Evolutionary conservation across 495 filamentous ascomycete genomes (phyloP), one percentile per base, ranked within the genome.

Genomic region (Lasiosphaeria miniovina): DNA sequence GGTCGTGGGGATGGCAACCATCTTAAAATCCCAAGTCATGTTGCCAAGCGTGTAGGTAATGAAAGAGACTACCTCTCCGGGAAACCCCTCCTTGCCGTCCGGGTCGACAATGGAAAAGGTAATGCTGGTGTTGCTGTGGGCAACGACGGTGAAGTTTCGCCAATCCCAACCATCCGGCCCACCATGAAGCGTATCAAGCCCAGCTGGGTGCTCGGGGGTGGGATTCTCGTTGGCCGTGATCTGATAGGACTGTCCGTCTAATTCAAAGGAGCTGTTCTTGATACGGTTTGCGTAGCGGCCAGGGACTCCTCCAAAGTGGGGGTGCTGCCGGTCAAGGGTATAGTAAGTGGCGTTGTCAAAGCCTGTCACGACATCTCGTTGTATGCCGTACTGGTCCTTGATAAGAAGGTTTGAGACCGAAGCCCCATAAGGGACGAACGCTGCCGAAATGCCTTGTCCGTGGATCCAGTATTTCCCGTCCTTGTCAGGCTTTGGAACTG

Each of bases 241-340:
- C 59, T 91, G 80, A 65, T 87, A 93, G 0, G 71, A 77, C 12
- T 63, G 63, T 31, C 84, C 87, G 53, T 90, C 87, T 59, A 93
- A 81, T 59, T 78, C 80, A 67, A 94, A 96, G 8, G 84, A 89
- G 61, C 84, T 86, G 71, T 94, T 94, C 79, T 88, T 90, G 75
- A 94, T 96, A 36, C 89, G 86, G 73, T 96, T 93, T 46, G 89
- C 90, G 66, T 93, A 93, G 15, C 90, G 87, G 40, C 90, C 90
- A 5, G 86, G 87, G n/a, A 90, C 82, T 6, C 86, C 79, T 46
- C 90, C 89, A 59, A 90, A 88, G 77, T 87, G 90, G 52, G 88
- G 89, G 74, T 90, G 88, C 54, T 83, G 79, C 41, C 71, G 73
- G 64, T 93, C 89, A 38, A 83, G 73, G 7, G 77, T 66, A 68